Evolutionary conservation across 1,284 basidiomycete genomes (phyloP).

Genomic region (Moesziomyces parantarcticus): DNA sequence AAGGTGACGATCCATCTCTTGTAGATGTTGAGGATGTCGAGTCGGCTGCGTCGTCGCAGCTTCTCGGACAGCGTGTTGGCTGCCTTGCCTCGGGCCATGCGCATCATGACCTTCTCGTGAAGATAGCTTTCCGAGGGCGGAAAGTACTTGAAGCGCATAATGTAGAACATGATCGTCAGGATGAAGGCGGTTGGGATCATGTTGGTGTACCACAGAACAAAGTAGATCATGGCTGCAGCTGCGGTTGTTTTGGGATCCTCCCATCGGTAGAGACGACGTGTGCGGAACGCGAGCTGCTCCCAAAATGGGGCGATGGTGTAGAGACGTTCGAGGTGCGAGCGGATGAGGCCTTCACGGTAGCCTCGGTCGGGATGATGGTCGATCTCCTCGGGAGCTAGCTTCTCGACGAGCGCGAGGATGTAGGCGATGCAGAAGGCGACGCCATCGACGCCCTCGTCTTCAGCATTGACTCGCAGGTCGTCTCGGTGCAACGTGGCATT

Average conservation of each 20-base stretch:
- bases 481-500: conserved; percentile 6
- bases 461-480: conserved; percentile 56
- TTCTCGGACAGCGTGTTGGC: conserved; percentile 64
- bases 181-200: conserved; percentile 65
- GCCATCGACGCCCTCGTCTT: conserved; percentile 58
- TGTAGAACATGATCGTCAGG: conserved; percentile 60
- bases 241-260: conserved; percentile 55
- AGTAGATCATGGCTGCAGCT: conserved; percentile 65
- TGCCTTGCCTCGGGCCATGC: conserved; percentile 64
- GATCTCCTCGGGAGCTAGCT: conserved; percentile 64
- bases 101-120: conserved; percentile 61
- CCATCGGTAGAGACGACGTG: conserved; percentile 45
- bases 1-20: conserved; percentile 60
- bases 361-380: conserved; percentile 60
- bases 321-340: conserved; percentile 64
- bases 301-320: conserved; percentile 68
- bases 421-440: conserved; percentile 66
- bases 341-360: conserved; percentile 62
- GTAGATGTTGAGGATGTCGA: conserved; percentile 65
- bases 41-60: conserved; percentile 58
- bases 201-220: conserved; percentile 67
- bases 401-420: conserved; percentile 64
- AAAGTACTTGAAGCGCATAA: conserved; percentile 66
- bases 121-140: conserved; percentile 64
- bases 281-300: conserved; percentile 57